Evolutionary conservation across 306 rosid genomes (phyloP).

Genomic region (Trifolium fragiferum): DNA sequence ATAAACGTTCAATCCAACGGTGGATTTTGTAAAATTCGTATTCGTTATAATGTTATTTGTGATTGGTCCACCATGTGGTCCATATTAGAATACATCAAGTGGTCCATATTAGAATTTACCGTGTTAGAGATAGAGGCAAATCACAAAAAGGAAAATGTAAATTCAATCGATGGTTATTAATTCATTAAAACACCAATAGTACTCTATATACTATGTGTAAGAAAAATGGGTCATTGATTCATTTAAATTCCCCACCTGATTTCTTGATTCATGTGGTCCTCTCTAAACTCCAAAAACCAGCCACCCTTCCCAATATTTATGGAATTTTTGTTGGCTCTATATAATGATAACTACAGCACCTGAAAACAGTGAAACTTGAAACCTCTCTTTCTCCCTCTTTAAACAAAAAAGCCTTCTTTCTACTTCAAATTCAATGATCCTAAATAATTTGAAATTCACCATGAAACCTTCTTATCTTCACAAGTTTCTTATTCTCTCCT

Average conservation of each 20-base stretch:
- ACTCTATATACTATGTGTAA: background rate
- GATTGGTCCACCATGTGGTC: too few species aligned
- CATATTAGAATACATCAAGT: too few species aligned
- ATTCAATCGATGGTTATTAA: constrained; percentile 25
- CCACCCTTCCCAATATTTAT: constrained; percentile 24
- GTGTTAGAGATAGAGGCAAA: background rate
- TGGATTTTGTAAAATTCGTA: too few species aligned
- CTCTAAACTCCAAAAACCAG: background rate
- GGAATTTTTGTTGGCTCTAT: constrained; percentile 37
- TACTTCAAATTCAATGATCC: constrained; percentile 27
- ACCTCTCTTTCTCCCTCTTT: constrained; percentile 31
- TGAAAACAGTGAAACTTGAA: constrained; percentile 30
- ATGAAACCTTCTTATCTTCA: constrained; percentile 24
- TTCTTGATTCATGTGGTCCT: constrained; percentile 38
- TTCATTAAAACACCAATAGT: constrained; percentile 23
- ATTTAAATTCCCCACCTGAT: constrained; percentile 30
- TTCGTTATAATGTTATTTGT: too few species aligned
- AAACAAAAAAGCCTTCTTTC: constrained; percentile 29
- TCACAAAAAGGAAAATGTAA: background rate
- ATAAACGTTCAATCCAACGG: too few species aligned
- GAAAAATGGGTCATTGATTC: constrained; percentile 11
- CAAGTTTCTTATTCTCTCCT: constrained; percentile 34
- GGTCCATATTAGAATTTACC: too few species aligned
- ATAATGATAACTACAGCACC: constrained; percentile 39
- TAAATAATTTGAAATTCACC: background rate